A percentile compares a stretch with the other conserved stretches of the same genome.
Conservation (phyloP, 164 flowering plant genomes). For the Chimonanthus salicifolius region DNA sequence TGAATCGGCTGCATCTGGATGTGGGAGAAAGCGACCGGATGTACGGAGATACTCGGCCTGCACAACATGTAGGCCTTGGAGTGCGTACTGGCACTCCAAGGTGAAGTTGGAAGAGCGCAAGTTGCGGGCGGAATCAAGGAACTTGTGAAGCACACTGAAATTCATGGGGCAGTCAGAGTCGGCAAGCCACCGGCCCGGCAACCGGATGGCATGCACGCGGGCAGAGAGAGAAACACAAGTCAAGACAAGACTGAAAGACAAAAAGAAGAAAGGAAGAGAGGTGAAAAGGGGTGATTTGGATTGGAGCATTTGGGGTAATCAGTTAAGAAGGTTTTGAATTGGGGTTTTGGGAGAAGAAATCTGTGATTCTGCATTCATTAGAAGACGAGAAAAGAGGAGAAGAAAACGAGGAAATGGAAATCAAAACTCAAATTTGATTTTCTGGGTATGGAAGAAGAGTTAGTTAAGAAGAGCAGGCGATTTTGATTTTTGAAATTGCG, state of each 20-base stretch:
- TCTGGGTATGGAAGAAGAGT: no score
- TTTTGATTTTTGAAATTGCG: no score
- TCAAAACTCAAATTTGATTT: no score
- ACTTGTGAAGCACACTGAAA: slow-evolving; percentile 25
- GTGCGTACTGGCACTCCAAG: slow-evolving; percentile 27
- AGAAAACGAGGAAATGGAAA: no score
- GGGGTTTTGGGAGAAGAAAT: background rate
- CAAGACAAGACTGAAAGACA: background rate
- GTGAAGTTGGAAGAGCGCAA: background rate
- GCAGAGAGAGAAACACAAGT: background rate
- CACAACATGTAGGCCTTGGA: slow-evolving; percentile 40
- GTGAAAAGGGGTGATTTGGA: background rate
- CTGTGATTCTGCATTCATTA: background rate
- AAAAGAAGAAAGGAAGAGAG: background rate
- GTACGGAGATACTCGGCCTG: slow-evolving; percentile 40
- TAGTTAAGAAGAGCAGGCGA: no score
- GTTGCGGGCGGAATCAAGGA: slow-evolving; percentile 11
- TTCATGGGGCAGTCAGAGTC: slow-evolving; percentile 35
- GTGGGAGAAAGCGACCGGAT: slow-evolving; percentile 40
- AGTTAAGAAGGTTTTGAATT: background rate
- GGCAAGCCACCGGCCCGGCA: slow-evolving; percentile 2
- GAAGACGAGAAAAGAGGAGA: background rate
- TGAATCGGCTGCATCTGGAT: slow-evolving; percentile 32
- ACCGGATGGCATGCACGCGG: background rate
- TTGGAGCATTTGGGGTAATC: background rate